Conservation (phyloP, 2,329 filamentous ascomycete genomes). For the Pseudocercospora crystallina region DNA sequence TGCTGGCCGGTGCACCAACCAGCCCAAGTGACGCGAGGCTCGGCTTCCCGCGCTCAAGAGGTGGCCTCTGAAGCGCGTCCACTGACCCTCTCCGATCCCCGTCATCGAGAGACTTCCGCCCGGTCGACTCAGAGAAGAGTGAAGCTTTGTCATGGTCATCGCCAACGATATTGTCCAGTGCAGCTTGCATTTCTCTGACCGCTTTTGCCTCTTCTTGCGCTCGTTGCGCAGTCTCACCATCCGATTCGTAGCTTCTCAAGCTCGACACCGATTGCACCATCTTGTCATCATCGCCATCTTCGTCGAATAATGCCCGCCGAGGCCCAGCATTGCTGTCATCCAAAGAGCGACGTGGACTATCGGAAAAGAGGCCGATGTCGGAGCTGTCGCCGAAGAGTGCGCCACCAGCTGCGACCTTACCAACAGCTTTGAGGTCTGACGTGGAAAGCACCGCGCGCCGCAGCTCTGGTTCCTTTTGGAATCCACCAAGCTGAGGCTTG, state of each 20-base stretch:
- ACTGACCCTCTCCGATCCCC: conserved; percentile 17
- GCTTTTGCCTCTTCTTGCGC: conserved; percentile 70
- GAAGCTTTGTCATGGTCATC: conserved; percentile 67
- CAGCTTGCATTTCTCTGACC: conserved; percentile 89
- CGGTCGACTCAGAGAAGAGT: conserved; percentile 60
- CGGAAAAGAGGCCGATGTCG: conserved; percentile 12
- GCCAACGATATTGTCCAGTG: conserved; percentile 88
- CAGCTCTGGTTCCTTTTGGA: conserved; percentile 48
- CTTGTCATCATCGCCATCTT: conserved; percentile 72
- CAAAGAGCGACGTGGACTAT: conserved; percentile 61
- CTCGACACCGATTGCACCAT: conserved; percentile 77
- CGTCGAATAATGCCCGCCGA: conserved; percentile 65
- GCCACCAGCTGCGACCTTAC: conserved; percentile 2
- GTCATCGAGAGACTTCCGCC: conserved; percentile 56
- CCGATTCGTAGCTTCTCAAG: conserved; percentile 76
- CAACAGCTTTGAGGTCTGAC: conserved; percentile 54
- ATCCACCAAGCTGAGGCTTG: conserved; percentile 22
- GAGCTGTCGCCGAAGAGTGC: conserved; percentile 1
- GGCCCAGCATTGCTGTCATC: conserved; percentile 58
- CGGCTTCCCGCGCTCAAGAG: conserved; percentile 65
- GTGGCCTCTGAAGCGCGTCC: conserved; percentile 18
- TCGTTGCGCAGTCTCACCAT: conserved; percentile 55
- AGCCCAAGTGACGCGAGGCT: conserved; percentile 89
- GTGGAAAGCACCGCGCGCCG: conserved; percentile 61
- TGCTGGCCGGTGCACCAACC: conserved; percentile 80